Percentiles rank a stretch among this genome's conserved stretches.
These are phyloP conservation scores for Pichia eremophila DNA, from an alignment of 805 yeast genomes.

Conservation along the genomic window DNA sequence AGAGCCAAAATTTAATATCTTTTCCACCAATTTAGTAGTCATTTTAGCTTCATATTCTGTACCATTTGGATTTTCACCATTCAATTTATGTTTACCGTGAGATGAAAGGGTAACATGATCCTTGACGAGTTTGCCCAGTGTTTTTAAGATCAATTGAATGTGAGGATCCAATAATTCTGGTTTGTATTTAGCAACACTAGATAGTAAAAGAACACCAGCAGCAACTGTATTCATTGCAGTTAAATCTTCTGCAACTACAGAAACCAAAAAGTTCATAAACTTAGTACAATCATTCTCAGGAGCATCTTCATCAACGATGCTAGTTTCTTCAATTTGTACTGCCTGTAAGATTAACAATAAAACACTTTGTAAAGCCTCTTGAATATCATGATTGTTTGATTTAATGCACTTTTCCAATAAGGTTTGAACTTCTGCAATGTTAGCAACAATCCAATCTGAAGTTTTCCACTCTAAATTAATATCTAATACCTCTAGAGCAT, in stretches of 20 bases:
- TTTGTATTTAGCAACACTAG: conserved; percentile 68
- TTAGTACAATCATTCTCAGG: conserved; percentile 37
- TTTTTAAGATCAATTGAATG: conserved; percentile 70
- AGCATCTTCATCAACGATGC: conserved; percentile 37
- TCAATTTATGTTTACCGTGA: conserved; percentile 27
- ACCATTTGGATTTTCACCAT: conserved; percentile 14
- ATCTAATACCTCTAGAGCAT: conserved; percentile 82
- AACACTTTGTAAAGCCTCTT: conserved; percentile 72
- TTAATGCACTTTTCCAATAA: conserved; percentile 73
- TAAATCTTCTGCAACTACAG: conserved; percentile 73
- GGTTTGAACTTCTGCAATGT: conserved; percentile 58
- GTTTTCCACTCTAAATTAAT: conserved; percentile 74
- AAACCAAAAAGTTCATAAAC: conserved; percentile 51
- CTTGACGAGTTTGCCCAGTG: conserved; percentile 80
- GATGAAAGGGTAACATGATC: conserved; percentile 70
- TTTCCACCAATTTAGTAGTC: conserved; percentile 68
- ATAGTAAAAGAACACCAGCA: conserved; percentile 76
- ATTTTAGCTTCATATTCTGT: conserved; percentile 68
- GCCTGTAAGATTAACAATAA: conserved; percentile 61
- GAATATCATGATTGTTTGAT: conserved; percentile 79
- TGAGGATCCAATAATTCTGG: conserved; percentile 70
- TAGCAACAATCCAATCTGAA: conserved; percentile 68
- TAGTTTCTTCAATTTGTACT: conserved; percentile 36
- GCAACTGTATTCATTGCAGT: conserved; percentile 63
- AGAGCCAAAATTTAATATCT: conserved; percentile 67